A percentile compares a stretch with the other conserved stretches of the same genome.
Evolutionary conservation across 2,329 filamentous ascomycete genomes (phyloP).

Genomic region (Beauveria sp.): DNA sequence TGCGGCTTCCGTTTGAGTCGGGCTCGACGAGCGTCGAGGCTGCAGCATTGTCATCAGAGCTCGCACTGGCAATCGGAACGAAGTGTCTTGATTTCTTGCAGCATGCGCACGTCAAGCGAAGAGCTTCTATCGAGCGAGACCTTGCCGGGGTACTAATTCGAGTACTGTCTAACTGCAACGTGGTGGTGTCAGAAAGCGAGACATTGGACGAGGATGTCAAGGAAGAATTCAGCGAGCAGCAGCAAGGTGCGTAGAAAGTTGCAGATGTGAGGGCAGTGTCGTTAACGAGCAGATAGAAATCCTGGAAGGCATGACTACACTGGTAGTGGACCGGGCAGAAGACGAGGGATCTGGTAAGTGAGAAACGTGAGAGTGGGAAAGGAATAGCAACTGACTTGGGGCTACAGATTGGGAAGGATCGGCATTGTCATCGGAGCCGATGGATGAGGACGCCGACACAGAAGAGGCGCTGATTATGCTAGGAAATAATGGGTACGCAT

Average conservation of each 20-base stretch:
- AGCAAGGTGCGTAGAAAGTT: conserved; percentile 20
- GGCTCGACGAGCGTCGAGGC: conserved; percentile 14
- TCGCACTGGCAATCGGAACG: conserved; percentile 34
- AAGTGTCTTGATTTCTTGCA: conserved; percentile 39
- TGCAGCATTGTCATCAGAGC: conserved; percentile 11
- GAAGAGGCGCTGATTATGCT: not conserved
- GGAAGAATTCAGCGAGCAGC: conserved; percentile 20
- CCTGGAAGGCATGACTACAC: conserved; percentile 39
- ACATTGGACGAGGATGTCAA: conserved; percentile 24
- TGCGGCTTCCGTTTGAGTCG: conserved; percentile 31
- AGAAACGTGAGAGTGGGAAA: conserved; percentile 1
- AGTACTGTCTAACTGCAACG: conserved; percentile 34
- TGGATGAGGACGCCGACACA: conserved; percentile 26
- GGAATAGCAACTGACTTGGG: not conserved
- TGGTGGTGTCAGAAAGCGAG: conserved; percentile 30
- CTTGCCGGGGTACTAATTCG: conserved; percentile 35
- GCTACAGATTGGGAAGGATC: conserved; percentile 48
- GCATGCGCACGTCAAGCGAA: conserved; percentile 36
- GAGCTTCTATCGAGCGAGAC: conserved; percentile 33
- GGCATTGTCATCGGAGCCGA: conserved; percentile 45
- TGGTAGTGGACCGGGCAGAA: conserved; percentile 51
- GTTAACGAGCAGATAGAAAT: conserved; percentile 24
- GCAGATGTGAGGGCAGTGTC: no score
- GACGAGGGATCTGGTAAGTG: conserved; percentile 53
- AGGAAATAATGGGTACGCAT: not conserved